Base-by-base conservation (phyloP, 352 stramenopile species). In the Phytophthora lateralis region DNA sequence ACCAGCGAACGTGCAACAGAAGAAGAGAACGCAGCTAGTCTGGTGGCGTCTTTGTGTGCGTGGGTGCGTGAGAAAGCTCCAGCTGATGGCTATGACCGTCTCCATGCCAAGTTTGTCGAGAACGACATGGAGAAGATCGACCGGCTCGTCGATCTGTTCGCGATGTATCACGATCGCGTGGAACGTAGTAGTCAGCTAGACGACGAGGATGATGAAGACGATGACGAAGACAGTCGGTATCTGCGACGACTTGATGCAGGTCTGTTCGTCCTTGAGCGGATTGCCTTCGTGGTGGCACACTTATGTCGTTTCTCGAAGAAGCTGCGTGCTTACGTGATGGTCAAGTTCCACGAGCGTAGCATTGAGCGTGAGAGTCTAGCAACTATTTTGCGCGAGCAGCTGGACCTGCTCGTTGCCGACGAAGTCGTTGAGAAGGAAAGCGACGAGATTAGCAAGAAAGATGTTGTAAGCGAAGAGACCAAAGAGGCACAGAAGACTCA, bases 81-180 rank as follows among this genome's bases (percentile, higher is more conserved):
- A 12, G 57, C 78, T 29, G 84, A 93, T 44, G 84, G 73, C 4
- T 73, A 72, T 50, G 82, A 81, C 10, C 85, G 84, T 8, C 71
- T 95, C 4, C 78, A 95, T 30, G 84, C 76, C 38, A 95, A 95
- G 51, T 93, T 95, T 69, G 60, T 93, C 1, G 86, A 95, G 52
- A 88, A 78, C 21, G 78, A 90, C 7, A 86, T 90, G 69, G 84
- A 95, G 37, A 95, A 95, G 59, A 55, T 92, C 18, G 86, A 95
- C 52, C 80, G 86, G 14, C 55, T 92, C 3, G 70, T 95, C 9
- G 85, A 93, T 60, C 51, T 93, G 24, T 93, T 93, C 54, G 76
- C 73, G 2, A 87, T 88, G 57, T 93, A 93, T 60, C 64, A 93
- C 15, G 59, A 66, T 1, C 78, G 82, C 3, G 82, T 95, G 1